Evolutionary conservation across 1,284 basidiomycete genomes (phyloP).

Genomic region (Laetiporus sulphureus): DNA sequence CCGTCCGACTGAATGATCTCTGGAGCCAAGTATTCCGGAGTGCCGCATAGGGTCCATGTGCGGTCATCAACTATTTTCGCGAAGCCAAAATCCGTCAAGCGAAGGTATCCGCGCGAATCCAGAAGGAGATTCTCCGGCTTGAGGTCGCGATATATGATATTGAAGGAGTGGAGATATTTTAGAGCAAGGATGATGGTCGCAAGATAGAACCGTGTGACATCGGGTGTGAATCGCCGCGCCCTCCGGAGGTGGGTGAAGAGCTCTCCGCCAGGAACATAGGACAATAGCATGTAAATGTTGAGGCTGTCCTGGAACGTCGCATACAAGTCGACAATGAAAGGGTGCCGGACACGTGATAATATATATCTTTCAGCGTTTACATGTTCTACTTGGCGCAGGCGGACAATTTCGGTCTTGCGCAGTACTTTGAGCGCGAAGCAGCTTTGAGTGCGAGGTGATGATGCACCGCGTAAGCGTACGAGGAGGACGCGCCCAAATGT

Average conservation of each 20-base stretch:
- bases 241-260: conserved; percentile 92
- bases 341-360: conserved; percentile 78
- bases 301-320: conserved; percentile 94
- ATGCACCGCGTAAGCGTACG: conserved; percentile 56
- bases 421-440: conserved; percentile 94
- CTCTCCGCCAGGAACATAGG: conserved; percentile 96
- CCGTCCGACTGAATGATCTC: conserved; percentile 97
- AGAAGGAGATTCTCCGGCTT: conserved; percentile 97
- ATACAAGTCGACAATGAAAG: conserved; percentile 84
- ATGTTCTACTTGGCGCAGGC: conserved; percentile 96
- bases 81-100: conserved; percentile 97
- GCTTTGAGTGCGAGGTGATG: conserved; percentile 41
- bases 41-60: conserved; percentile 98
- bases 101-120: conserved; percentile 93
- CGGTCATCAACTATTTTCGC: conserved; percentile 98
- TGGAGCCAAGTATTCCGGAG: conserved; percentile 93
- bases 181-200: conserved; percentile 95
- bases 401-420: conserved; percentile 89
- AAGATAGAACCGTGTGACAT: conserved; percentile 98
- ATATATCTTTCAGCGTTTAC: conserved; percentile 97
- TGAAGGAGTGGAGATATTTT: conserved; percentile 95
- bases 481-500: conserved; percentile 92
- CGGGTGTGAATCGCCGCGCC: conserved; percentile 92
- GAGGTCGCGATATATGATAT: conserved; percentile 98
- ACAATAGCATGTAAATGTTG: conserved; percentile 99